A percentile compares a stretch with the other conserved stretches of the same genome.
Conservation (phyloP, 2,329 filamentous ascomycete genomes). For the Claviceps digitariae region DNA sequence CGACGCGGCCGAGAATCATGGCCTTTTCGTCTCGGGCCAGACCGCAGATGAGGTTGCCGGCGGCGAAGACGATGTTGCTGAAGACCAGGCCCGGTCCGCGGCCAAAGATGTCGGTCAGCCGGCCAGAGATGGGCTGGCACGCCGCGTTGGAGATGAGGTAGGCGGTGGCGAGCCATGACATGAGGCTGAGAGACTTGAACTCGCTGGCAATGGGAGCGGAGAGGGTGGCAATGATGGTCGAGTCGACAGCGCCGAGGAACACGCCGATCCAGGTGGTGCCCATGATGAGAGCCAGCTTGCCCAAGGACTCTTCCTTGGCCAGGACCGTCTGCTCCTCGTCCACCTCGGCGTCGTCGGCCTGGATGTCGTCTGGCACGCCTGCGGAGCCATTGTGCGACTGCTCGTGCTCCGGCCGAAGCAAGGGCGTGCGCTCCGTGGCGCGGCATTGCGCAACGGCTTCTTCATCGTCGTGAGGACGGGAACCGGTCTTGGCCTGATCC, state of each 20-base stretch:
- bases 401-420: conserved; percentile 3
- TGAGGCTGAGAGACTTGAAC: conserved; percentile 65
- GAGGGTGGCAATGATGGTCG: conserved; percentile 74
- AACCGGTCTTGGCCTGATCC: neutral
- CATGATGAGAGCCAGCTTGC: conserved; percentile 39
- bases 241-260: conserved; percentile 54
- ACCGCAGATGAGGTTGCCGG: conserved; percentile 72
- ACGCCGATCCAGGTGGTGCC: conserved; percentile 45
- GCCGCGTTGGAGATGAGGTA: conserved; percentile 84
- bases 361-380: neutral
- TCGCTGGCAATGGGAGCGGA: conserved; percentile 71
- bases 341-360: neutral
- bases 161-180: conserved; percentile 79
- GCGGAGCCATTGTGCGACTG: conserved; percentile 5
- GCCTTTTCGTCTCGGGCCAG: conserved; percentile 49
- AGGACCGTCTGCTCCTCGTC: conserved; percentile 34
- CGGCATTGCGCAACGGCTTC: neutral
- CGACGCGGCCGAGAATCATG: conserved; percentile 66
- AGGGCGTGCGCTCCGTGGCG: conserved; percentile 3
- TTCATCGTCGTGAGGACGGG: neutral
- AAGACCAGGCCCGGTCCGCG: conserved; percentile 65
- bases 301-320: conserved; percentile 32
- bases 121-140: conserved; percentile 71
- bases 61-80: conserved; percentile 66
- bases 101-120: conserved; percentile 79